These are phyloP conservation scores for Gelatoporia subvermispora DNA, from an alignment of 768 basidiomycete genomes.

Conservation along the genomic window DNA sequence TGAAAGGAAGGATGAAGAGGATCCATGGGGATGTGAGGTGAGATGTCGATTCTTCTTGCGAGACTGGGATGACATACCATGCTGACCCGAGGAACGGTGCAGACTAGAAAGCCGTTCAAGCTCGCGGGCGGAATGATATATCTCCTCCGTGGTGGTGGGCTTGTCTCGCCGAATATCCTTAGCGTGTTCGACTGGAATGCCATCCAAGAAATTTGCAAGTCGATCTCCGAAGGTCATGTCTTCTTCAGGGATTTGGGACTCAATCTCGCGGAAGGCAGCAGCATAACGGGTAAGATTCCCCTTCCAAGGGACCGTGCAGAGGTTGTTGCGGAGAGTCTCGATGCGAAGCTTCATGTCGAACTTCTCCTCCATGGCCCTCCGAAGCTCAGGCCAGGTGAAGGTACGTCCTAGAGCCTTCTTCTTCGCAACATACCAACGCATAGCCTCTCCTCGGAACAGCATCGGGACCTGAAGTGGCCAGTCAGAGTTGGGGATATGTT, in stretches of 20 bases:
- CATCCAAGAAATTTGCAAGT: neutral
- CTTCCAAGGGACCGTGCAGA: neutral
- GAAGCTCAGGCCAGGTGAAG: conserved; percentile 3
- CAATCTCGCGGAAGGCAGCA: conserved; percentile 1
- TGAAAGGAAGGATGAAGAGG: no score
- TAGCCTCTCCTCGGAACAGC: conserved; percentile 2
- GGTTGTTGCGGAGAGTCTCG: conserved; percentile 1
- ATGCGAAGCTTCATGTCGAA: conserved; percentile 2
- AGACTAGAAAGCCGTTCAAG: neutral
- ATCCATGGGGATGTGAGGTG: neutral
- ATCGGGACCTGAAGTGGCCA: conserved; percentile 6
- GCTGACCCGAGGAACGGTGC: neutral
- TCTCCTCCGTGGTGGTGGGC: conserved; percentile 3
- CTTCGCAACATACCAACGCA: conserved; percentile 1
- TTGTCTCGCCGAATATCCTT: conserved; percentile 4
- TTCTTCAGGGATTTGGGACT: conserved; percentile 3
- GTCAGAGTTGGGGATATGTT: conserved; percentile 1
- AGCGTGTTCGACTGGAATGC: neutral
- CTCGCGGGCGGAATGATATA: conserved; percentile 2
- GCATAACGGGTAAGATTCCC: conserved; percentile 2
- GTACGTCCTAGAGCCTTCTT: conserved; percentile 2
- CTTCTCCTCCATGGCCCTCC: neutral
- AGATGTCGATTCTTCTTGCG: neutral
- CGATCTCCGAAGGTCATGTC: conserved; percentile 6
- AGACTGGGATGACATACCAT: neutral